Evolutionary conservation across 306 rosid species (phyloP).

Genomic region (Prinsepia uniflora): DNA sequence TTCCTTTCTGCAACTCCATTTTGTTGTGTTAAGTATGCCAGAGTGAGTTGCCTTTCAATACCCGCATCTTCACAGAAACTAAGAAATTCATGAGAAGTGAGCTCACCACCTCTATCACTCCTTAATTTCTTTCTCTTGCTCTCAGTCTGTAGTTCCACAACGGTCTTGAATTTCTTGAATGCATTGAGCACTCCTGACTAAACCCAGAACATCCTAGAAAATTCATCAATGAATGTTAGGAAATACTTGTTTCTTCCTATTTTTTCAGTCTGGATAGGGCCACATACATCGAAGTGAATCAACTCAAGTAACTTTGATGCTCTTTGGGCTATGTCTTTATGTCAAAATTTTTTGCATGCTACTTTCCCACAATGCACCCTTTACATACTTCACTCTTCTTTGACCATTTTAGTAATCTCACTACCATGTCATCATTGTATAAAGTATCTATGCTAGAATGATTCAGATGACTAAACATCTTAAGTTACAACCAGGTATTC

Average conservation of each 20-base stretch:
- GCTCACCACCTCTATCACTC: background rate
- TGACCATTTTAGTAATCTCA: too few relatives aligned
- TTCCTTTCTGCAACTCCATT: background rate
- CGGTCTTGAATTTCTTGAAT: constrained; percentile 3
- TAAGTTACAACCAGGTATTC: too few relatives aligned
- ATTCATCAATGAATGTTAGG: background rate
- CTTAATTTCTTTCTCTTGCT: background rate
- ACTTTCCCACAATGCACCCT: too few relatives aligned
- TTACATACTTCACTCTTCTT: too few relatives aligned
- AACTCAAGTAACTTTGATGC: accelerated
- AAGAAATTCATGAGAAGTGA: background rate
- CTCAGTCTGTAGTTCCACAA: background rate
- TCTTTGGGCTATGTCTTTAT: background rate
- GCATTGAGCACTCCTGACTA: background rate
- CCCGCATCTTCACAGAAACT: background rate
- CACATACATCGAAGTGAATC: background rate
- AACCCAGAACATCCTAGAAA: too few relatives aligned
- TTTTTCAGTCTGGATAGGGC: too few relatives aligned
- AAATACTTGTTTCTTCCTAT: background rate
- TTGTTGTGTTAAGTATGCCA: background rate
- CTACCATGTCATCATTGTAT: too few relatives aligned
- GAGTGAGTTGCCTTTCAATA: background rate
- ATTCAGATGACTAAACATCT: too few relatives aligned
- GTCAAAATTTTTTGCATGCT: accelerated
- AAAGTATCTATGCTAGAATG: too few relatives aligned